Evolutionary conservation across 2,329 filamentous ascomycete genomes (phyloP).

Genomic region (Fusarium sp.): DNA sequence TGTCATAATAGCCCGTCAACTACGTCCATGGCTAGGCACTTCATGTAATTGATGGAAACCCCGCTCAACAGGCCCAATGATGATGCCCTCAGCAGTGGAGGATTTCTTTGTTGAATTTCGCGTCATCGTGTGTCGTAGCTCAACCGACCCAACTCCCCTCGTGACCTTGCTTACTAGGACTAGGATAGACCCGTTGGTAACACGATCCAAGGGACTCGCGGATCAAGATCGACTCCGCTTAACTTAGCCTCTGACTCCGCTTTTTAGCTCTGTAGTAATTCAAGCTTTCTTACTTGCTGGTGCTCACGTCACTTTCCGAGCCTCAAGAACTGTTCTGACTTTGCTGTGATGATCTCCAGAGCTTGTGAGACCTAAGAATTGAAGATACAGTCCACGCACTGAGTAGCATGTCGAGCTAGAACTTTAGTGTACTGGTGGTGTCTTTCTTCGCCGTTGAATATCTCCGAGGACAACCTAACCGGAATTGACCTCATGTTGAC

Average conservation of each 20-base stretch:
- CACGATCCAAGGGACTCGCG: slow-evolving; percentile 28
- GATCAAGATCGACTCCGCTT: slow-evolving; percentile 32
- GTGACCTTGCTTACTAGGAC: slow-evolving; percentile 21
- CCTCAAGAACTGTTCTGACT: background rate
- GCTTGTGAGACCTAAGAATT: background rate
- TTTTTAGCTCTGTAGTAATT: slow-evolving; percentile 19
- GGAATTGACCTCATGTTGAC: background rate
- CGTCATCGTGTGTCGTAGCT: slow-evolving; percentile 36
- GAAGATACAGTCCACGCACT: background rate
- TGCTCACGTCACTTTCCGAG: slow-evolving; percentile 30
- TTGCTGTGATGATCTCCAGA: background rate
- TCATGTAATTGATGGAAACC: slow-evolving; percentile 1
- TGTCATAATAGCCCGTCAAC: background rate
- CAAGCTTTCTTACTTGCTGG: slow-evolving; percentile 12
- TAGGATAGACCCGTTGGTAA: slow-evolving; percentile 12
- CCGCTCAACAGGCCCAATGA: slow-evolving; percentile 24
- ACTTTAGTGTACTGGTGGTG: background rate
- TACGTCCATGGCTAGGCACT: background rate
- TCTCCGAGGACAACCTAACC: background rate
- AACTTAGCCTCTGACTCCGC: slow-evolving; percentile 7
- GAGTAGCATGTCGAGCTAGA: background rate
- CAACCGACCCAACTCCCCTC: slow-evolving; percentile 20
- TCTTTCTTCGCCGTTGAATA: background rate
- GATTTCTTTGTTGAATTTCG: slow-evolving; percentile 9
- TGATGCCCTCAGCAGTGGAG: background rate